Evolutionary conservation across 495 filamentous ascomycete genomes (phyloP), one percentile per base, ranked within the genome.

Genomic region (Rusavskia elegans): DNA sequence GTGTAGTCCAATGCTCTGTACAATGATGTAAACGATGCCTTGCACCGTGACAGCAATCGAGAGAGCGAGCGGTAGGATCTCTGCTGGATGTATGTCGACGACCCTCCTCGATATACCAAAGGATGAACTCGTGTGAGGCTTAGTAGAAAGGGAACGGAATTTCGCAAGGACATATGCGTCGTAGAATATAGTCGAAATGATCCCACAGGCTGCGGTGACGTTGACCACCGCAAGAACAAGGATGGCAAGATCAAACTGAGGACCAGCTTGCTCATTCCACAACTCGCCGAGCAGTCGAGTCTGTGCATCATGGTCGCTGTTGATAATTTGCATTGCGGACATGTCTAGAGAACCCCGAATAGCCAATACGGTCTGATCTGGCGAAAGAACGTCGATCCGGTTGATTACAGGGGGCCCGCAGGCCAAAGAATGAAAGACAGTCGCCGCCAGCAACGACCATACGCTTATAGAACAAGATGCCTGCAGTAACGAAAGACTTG

Each of bases 61-160:
- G n/a, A 67, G 44, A 11, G 64, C 51, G 23, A 69, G 51, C 38
- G 67, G 64, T 39, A 68, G 58, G 10, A 63, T 60, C 49, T 69
- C 67, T 19, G 65, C 64, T 29, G 66, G 64, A 51, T 66, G 66
- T 36, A 69, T 61, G 20, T 20, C 14, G 19, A 46, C 8, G 21
- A 30, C 1, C 45, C 36, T 36, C 16, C 35, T 21, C 14, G 27
- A n/a, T 14, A 8, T 19, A 53, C 27, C 11, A 8, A 13, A 36
- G 11, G 19, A 19, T 19, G 25, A 21, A 27, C 14, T 44, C 45
- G 19, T 49, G 8, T 40, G 49, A 55, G 39, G 11, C 16, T 3
- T 30, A 9, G 16, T 29, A 13, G 19, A 17, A 10, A 38, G 19
- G 29, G n/a, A 16, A 32, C 49, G 44, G 7, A 49, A 59, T 42